Evolutionary conservation across 345 rosid species (phyloP), one percentile per base, ranked within the genome.

Genomic region (Dipteronia dyeriana): DNA sequence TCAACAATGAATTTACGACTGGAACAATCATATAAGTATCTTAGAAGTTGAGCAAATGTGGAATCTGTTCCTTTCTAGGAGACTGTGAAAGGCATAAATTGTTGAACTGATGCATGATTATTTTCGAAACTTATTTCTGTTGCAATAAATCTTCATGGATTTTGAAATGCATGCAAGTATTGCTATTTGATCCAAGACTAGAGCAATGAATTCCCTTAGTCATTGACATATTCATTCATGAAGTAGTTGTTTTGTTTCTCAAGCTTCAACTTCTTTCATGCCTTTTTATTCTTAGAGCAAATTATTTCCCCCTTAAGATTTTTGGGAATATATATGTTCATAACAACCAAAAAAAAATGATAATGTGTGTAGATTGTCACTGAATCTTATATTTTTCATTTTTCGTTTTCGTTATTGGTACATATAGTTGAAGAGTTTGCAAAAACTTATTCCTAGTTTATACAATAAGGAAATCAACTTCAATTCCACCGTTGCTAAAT

Each of bases 391-490:
- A 34, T 34, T 34, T 34, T 34, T 34, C 0, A 1, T 19, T 16
- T 65, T 66, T 38, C 9, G 8, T 34, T n/a, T 66, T 9, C 16
- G 54, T 4, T 49, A 2, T 49, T 13, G 54, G 19, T 49, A 49
- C 14, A 4, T 49, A 14, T 49, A 49, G 54, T 10, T 49, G 16
- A 49, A 49, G 19, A 14, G 54, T 13, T 49, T 49, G 54, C 54
- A 0, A 63, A 29, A 11, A 12, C 69, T 31, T 65, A 3, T 17
- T 1, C n/a, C 60, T 49, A 39, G 20, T 43, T 20, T 68, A n/a
- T 68, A 68, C 71, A 43, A 43, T 22, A 14, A 39, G 5, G 10
- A 68, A 68, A 49, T 68, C 71, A 53, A 41, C 71, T 68, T 68
- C 26, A 11, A 43, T n/a, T 39, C 19, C 71, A 19, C 54, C 54